A percentile compares a stretch with the other conserved stretches of the same genome.
phyloP scores from a whole-genome alignment of 805 yeast species.

The Metschnikowia lunata region DNA sequence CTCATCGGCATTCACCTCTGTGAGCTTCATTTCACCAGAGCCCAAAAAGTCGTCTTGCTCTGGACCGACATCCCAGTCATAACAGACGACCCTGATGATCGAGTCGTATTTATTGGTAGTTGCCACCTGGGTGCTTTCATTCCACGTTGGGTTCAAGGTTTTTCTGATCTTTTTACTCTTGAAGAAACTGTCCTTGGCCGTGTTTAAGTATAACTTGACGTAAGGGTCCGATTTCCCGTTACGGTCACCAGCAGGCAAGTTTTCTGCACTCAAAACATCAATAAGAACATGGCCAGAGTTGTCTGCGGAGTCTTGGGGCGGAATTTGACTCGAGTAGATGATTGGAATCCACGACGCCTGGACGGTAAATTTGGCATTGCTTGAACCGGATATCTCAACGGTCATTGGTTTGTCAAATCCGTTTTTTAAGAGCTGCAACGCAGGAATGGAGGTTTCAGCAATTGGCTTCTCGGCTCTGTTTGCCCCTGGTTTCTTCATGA shows the following conservation, averaged over 20 bases:
- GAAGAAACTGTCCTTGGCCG: slow-evolving; percentile 50
- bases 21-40: slow-evolving; percentile 50
- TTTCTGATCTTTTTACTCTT: slow-evolving; percentile 81
- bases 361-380: slow-evolving; percentile 49
- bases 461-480: slow-evolving; percentile 55
- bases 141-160: slow-evolving; percentile 88
- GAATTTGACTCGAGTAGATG: slow-evolving; percentile 48
- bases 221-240: slow-evolving; percentile 95
- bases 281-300: slow-evolving; percentile 70
- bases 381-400: slow-evolving; percentile 51
- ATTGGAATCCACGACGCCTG: slow-evolving; percentile 81
- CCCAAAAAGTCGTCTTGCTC: slow-evolving; percentile 83
- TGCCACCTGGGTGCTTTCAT: slow-evolving; percentile 58
- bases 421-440: slow-evolving; percentile 58
- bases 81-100: slow-evolving; percentile 51
- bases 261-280: slow-evolving; percentile 58
- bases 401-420: slow-evolving; percentile 60
- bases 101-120: slow-evolving; percentile 62
- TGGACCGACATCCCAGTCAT: slow-evolving; percentile 94
- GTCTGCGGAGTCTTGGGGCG: slow-evolving; percentile 68
- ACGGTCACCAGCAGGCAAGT: slow-evolving; percentile 79
- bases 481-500: slow-evolving; percentile 50
- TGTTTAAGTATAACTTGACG: slow-evolving; percentile 63
- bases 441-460: slow-evolving; percentile 63
- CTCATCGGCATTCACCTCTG: slow-evolving; percentile 44